Evolutionary conservation across 106 monocot genomes (phyloP).

Genomic region (Phalaenopsis aphrodite): DNA sequence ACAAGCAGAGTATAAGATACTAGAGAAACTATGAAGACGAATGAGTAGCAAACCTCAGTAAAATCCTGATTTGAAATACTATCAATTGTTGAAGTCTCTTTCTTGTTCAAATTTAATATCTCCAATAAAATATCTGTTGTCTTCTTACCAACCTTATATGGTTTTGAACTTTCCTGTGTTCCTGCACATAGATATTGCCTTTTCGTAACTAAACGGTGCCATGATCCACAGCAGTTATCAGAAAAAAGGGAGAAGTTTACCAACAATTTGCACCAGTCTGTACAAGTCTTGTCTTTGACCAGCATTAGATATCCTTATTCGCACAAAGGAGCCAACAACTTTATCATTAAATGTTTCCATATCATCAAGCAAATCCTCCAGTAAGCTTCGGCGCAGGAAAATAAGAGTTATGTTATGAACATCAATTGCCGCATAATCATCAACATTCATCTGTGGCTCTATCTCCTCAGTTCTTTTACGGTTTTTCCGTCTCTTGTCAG

Average conservation of each 20-base stretch:
- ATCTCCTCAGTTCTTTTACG: constrained; percentile 44
- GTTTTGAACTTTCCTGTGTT: constrained; percentile 47
- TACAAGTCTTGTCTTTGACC: constrained; percentile 88
- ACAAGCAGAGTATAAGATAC: background rate
- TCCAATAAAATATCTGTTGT: constrained; percentile 70
- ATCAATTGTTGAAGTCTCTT: constrained; percentile 65
- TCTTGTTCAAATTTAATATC: constrained; percentile 86
- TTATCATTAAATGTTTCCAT: constrained; percentile 55
- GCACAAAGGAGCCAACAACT: constrained; percentile 79
- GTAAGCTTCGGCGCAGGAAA: constrained; percentile 75
- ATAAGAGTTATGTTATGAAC: constrained; percentile 78
- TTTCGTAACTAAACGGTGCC: background rate
- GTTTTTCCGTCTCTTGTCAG: constrained; percentile 49
- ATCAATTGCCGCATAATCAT: constrained; percentile 95
- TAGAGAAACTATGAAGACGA: background rate
- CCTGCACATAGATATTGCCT: constrained; percentile 31
- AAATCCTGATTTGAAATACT: constrained; percentile 96
- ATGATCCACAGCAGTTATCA: background rate
- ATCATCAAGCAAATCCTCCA: constrained; percentile 92
- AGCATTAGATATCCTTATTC: constrained; percentile 76
- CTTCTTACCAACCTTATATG: constrained; percentile 83
- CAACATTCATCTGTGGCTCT: constrained; percentile 47
- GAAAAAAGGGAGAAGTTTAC: constrained; percentile 27
- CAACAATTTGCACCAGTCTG: constrained; percentile 84
- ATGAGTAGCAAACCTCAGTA: constrained; percentile 54